phyloP scores from a whole-genome alignment of 805 yeast genomes.

The Kodamaea kaohsiungensis region DNA sequence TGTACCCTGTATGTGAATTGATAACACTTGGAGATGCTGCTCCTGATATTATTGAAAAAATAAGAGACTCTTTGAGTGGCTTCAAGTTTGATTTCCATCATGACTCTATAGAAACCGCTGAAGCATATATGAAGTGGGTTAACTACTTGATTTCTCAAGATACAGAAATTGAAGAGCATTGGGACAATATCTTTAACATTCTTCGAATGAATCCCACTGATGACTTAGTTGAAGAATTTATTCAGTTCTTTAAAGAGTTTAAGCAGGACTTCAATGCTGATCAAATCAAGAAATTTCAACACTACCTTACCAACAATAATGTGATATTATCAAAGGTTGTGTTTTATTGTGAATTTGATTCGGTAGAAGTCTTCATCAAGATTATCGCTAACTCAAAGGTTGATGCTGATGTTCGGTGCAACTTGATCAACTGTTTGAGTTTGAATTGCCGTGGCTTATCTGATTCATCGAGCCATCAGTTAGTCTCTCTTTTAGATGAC shows the following conservation, averaged over 20 bases:
- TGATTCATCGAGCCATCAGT: conserved; percentile 2
- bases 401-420: conserved; percentile 30
- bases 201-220: conserved; percentile 17
- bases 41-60: background rate
- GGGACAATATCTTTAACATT: conserved; percentile 21
- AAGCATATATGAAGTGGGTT: conserved; percentile 30
- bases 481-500: conserved; percentile 57
- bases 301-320: conserved; percentile 43
- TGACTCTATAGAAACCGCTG: conserved; percentile 36
- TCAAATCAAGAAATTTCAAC: conserved; percentile 30
- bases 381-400: conserved; percentile 21
- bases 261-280: background rate
- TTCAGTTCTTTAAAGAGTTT: conserved; percentile 20
- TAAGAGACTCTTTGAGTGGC: background rate
- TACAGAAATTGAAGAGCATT: conserved; percentile 8
- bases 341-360: conserved; percentile 22
- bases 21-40: background rate
- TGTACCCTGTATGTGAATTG: conserved; percentile 11
- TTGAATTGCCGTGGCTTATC: conserved; percentile 9
- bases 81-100: conserved; percentile 32
- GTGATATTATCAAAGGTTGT: conserved; percentile 38
- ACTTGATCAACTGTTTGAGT: conserved; percentile 25
- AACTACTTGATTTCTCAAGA: conserved; percentile 8
- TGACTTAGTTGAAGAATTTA: conserved; percentile 29
- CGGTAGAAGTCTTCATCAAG: conserved; percentile 21